Conservation (phyloP, 257 asterid species). For the Solanum appendiculatum region DNA sequence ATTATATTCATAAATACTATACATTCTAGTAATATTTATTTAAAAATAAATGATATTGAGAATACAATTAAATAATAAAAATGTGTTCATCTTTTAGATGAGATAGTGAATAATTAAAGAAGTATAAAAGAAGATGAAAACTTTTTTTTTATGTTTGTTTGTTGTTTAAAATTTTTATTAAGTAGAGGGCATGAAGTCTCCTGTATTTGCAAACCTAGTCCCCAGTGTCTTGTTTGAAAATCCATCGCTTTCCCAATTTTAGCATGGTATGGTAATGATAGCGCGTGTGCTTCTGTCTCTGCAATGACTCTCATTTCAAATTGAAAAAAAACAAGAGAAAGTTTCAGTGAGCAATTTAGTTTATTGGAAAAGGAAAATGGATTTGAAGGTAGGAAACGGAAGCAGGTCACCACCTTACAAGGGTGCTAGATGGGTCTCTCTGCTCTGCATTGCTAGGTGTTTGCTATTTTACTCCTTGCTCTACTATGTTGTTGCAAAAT, state of each 20-base stretch:
- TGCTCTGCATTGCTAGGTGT: neutral
- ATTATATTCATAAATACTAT: no score
- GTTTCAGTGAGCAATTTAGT: no score
- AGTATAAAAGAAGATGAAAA: no score
- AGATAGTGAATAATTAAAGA: no score
- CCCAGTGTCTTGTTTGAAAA: neutral
- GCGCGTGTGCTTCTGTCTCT: neutral
- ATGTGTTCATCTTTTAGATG: no score
- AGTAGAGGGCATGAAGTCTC: neutral
- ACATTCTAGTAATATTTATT: no score
- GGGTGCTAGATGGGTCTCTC: neutral
- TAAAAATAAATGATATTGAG: no score
- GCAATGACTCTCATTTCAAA: neutral
- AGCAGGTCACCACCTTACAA: neutral
- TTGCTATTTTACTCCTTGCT: neutral
- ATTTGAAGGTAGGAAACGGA: neutral
- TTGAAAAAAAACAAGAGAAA: no score
- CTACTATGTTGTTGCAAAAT: no score
- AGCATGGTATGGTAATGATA: neutral
- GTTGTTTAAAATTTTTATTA: neutral
- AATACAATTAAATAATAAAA: no score
- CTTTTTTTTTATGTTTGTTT: no score
- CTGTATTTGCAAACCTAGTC: neutral
- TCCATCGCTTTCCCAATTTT: neutral
- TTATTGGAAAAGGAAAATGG: neutral